phyloP scores from a whole-genome alignment of 169 alveolate species.

The Amoebophrya sp. region DNA sequence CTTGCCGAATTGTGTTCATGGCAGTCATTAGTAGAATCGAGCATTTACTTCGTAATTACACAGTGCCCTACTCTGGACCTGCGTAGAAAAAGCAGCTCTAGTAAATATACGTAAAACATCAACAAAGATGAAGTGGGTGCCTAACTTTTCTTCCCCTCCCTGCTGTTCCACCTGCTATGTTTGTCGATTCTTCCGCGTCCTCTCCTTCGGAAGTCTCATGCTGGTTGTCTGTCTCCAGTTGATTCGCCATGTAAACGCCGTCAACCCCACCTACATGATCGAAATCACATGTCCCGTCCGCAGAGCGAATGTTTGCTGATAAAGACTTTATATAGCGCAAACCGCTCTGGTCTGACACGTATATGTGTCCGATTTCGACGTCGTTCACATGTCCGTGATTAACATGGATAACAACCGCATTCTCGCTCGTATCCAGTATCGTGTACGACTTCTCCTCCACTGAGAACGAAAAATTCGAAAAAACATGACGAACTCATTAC shows the following conservation, averaged over 20 bases:
- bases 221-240: background rate
- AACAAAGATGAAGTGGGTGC: too few species aligned
- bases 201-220: conserved; percentile 35
- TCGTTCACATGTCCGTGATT: conserved; percentile 69
- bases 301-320: conserved; percentile 77
- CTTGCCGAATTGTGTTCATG: too few species aligned
- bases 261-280: conserved; percentile 87
- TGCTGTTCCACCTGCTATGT: too few species aligned
- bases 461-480: conserved; percentile 81
- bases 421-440: conserved; percentile 88
- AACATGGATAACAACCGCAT: conserved; percentile 91
- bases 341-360: conserved; percentile 88
- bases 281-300: conserved; percentile 88
- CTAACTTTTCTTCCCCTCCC: too few species aligned
- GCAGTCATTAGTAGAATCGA: too few species aligned
- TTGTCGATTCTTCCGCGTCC: background rate
- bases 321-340: conserved; percentile 80
- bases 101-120: too few species aligned
- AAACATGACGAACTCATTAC: too few species aligned
- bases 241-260: conserved; percentile 92
- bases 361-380: conserved; percentile 80
- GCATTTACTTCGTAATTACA: too few species aligned
- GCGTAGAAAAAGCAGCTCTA: too few species aligned
- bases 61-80: too few species aligned
- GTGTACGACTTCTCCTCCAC: conserved; percentile 83